Evolutionary conservation across 495 filamentous ascomycete genomes (phyloP), one percentile per base, ranked within the genome.

Genomic region (Emericellopsis terricola): DNA sequence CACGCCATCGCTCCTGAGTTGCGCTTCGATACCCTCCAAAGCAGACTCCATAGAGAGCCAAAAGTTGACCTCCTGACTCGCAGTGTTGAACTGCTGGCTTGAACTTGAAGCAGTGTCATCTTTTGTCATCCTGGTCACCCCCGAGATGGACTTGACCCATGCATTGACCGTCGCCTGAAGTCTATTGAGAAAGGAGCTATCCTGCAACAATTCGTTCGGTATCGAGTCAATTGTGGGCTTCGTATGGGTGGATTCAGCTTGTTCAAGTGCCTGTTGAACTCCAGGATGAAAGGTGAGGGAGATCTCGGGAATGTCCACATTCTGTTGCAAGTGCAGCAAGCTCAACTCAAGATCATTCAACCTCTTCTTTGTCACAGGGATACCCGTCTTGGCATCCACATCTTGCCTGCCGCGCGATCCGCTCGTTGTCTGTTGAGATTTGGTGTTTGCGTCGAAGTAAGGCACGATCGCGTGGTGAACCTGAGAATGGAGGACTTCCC

Each of bases 121-220:
- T 41, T 84, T 69, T 21, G 83, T 79, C 63, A 91, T 79, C 57
- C 85, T 89, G 10, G 89, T 96, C 47, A 94, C 86, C n/a, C 78
- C 76, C 54, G 92, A 85, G 39, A 99, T 96, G 8, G 86, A 92
- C 58, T 92, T 84, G 55, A 94, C 94, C 89, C 89, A 99, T 41
- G 74, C 71, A 58, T 93, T 96, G 31, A 94, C 89, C 10, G 71
- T 85, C 34, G 80, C 78, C 48, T 96, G 91, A 18, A 99, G 64
- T 40, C 77, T 86, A 52, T 99, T 99, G 35, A 93, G 72, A 43
- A 96, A 92, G 9, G 72, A 71, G 51, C 79, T 92, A 53, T 91
- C 89, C 27, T 76, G 67, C 15, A 94, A 59, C 15, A 87, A 60
- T 2, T 62, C 51, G 3, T 68, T 40, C 19, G 82, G 78, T 33